Conservation (phyloP, 208 protist genomes). For the Acanthamoeba healyi region DNA sequence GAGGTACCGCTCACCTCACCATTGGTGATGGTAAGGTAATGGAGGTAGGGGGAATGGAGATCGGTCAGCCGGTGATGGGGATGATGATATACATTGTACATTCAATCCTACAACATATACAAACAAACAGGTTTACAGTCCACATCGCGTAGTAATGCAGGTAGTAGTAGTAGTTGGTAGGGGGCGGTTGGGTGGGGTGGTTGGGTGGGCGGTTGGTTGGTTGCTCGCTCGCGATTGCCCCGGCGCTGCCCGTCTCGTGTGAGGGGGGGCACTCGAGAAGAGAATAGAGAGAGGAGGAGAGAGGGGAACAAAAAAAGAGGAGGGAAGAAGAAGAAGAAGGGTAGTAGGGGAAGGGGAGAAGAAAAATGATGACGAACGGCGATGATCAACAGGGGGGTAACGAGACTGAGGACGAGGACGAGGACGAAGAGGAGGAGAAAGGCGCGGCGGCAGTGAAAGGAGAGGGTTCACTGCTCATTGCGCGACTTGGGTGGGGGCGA, state of each 20-base stretch:
- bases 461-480: constrained; percentile 48
- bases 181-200: background rate
- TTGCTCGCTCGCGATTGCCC: background rate
- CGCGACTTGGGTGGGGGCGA: constrained; percentile 12
- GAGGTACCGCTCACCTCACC: no score
- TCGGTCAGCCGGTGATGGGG: background rate
- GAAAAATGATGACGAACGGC: no score
- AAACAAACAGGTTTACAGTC: constrained; percentile 36
- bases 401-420: background rate
- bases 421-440: background rate
- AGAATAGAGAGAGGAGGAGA: background rate
- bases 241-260: background rate
- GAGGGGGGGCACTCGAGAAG: background rate
- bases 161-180: no score
- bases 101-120: constrained; percentile 61
- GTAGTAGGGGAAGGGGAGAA: background rate
- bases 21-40: no score
- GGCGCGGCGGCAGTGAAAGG: background rate
- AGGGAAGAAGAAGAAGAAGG: background rate
- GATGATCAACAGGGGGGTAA: background rate
- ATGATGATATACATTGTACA: constrained; percentile 63
- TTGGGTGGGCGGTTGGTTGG: background rate
- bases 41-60: background rate
- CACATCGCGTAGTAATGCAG: constrained; percentile 34
- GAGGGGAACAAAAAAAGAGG: background rate